phyloP scores from a whole-genome alignment of 805 yeast genomes.

The Ogataea nonfermentans region DNA sequence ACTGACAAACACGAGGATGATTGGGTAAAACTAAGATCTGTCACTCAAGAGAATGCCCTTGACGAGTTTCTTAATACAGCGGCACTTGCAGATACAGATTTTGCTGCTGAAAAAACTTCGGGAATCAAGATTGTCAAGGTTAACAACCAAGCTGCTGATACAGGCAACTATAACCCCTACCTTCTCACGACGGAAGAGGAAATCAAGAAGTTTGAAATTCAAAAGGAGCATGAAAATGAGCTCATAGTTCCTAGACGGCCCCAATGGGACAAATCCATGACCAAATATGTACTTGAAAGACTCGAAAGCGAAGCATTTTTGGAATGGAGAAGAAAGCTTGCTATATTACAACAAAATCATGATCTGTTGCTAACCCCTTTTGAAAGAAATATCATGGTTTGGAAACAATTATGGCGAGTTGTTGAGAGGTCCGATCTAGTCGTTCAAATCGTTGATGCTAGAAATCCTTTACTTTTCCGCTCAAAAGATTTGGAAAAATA shows the following conservation, averaged over 20 bases:
- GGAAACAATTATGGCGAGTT: slow-evolving; percentile 98
- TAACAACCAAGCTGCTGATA: slow-evolving; percentile 69
- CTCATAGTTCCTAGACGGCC: slow-evolving; percentile 95
- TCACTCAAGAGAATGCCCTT: slow-evolving; percentile 89
- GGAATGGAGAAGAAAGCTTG: slow-evolving; percentile 91
- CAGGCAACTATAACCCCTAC: slow-evolving; percentile 49
- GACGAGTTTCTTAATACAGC: slow-evolving; percentile 96
- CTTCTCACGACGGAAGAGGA: slow-evolving; percentile 67
- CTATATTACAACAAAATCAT: slow-evolving; percentile 76
- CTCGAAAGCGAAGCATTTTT: slow-evolving; percentile 87
- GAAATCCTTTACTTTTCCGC: slow-evolving; percentile 88
- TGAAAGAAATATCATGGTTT: slow-evolving; percentile 94
- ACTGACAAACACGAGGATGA: slow-evolving; percentile 80
- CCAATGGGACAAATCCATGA: slow-evolving; percentile 69
- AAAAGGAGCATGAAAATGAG: slow-evolving; percentile 60
- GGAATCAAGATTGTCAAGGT: slow-evolving; percentile 82
- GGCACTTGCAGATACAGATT: slow-evolving; percentile 92
- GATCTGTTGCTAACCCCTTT: slow-evolving; percentile 91
- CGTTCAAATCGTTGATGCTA: slow-evolving; percentile 96
- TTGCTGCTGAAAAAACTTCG: slow-evolving; percentile 83
- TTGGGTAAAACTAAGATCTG: slow-evolving; percentile 90
- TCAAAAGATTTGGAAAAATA: slow-evolving; percentile 81
- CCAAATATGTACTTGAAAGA: slow-evolving; percentile 75
- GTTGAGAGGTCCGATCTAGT: slow-evolving; percentile 91
- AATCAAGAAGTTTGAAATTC: slow-evolving; percentile 55